phyloP scores from a whole-genome alignment of 257 asterid genomes.

The Linderniella brevidens region DNA sequence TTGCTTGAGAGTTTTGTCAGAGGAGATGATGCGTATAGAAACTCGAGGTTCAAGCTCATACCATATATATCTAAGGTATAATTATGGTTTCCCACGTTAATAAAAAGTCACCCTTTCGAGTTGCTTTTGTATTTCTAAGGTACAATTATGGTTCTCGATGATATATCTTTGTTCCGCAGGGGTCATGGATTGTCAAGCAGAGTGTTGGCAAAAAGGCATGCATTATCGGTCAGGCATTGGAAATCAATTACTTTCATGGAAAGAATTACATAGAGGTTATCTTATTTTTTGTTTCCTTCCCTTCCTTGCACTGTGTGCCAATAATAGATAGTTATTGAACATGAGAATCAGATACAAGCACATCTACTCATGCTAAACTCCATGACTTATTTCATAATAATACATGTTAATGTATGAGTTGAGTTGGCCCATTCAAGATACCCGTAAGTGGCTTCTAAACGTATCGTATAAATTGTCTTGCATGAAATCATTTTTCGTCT shows the following conservation, averaged over 20 bases:
- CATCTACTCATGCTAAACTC: no score
- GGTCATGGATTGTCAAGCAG: conserved; percentile 96
- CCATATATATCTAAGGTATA: conserved; percentile 85
- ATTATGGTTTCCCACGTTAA: neutral
- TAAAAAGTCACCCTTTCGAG: neutral
- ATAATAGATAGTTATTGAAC: no score
- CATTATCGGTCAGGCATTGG: conserved; percentile 78
- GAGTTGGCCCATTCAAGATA: no score
- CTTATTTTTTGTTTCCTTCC: neutral
- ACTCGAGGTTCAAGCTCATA: conserved; percentile 97
- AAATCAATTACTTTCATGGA: conserved; percentile 58
- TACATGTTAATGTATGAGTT: no score
- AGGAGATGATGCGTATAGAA: conserved; percentile 88
- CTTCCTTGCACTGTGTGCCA: neutral
- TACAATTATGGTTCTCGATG: conserved; percentile 8
- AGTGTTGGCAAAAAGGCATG: conserved; percentile 93
- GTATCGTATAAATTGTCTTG: no score
- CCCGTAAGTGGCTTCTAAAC: no score
- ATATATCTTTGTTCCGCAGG: conserved; percentile 26
- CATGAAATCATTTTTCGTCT: neutral
- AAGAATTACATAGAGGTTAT: conserved; percentile 79
- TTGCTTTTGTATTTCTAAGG: neutral
- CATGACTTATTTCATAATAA: no score
- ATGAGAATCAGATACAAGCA: no score
- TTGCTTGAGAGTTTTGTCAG: conserved; percentile 79